Percentiles rank a stretch among this genome's conserved stretches.
phyloP scores from a whole-genome alignment of 1,139 yeast genomes.

The Blastobotrys elegans region DNA sequence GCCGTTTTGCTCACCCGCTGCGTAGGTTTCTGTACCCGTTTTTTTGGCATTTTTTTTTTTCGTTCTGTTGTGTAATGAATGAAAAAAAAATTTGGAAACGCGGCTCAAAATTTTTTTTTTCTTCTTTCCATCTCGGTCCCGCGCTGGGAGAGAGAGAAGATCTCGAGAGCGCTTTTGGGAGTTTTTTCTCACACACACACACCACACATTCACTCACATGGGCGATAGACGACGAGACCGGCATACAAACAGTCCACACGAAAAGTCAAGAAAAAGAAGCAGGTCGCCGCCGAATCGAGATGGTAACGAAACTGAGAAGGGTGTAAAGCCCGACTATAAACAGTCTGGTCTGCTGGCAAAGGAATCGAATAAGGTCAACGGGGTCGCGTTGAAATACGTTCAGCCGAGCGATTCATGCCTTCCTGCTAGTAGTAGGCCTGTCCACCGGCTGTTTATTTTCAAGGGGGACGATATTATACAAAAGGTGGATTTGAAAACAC shows the following conservation, averaged over 20 bases:
- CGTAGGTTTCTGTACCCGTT: conserved; percentile 4
- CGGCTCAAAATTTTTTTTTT: neutral
- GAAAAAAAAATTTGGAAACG: neutral
- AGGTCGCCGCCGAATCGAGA: no score
- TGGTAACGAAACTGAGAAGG: conserved; percentile 7
- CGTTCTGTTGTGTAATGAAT: neutral
- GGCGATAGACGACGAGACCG: no score
- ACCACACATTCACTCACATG: no score
- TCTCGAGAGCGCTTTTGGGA: no score
- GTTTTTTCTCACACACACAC: no score
- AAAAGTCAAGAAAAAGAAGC: no score
- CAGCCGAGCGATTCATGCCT: conserved; percentile 41
- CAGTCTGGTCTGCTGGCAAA: conserved; percentile 46
- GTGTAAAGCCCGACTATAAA: conserved; percentile 37
- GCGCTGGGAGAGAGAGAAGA: no score
- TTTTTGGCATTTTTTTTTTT: neutral
- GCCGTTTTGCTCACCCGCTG: conserved; percentile 15
- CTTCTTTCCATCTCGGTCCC: neutral
- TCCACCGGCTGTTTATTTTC: conserved; percentile 29
- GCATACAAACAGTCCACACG: no score
- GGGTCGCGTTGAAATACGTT: conserved; percentile 40
- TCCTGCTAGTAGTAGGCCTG: conserved; percentile 30
- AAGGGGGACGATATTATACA: conserved; percentile 28
- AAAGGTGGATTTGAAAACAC: conserved; percentile 32
- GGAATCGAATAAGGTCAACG: conserved; percentile 39